Evolutionary conservation across 2,329 filamentous ascomycete genomes (phyloP), one percentile per base, ranked within the genome.

Genomic region (Nothophoma quercina): DNA sequence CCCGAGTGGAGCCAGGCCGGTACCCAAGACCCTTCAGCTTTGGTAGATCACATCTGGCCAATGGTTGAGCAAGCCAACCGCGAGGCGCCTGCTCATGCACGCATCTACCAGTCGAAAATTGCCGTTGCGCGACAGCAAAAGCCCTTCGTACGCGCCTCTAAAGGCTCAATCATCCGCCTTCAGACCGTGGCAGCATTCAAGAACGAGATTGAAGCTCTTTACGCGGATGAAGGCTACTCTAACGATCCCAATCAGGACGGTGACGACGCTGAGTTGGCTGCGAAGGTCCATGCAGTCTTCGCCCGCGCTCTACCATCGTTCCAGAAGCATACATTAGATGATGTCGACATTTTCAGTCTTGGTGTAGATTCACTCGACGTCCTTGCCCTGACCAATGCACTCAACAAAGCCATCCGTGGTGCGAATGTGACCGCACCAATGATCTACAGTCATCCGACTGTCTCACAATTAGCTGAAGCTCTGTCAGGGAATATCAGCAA

Each of bases 31-130:
- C 21, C 12, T 3, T 51, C 43, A 13, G 21, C 39, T 8, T 54
- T 71, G 12, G 33, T 61, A 4, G 55, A 64, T 4, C n/a, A 28
- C 1, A 60, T 71, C 1, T 71, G 68, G 68, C 57, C 61, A 2
- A 13, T 45, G 7, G 45, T 72, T 2, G 48, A 60, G 9, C 32
- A 60, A 15, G 60, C 58, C 1, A 72, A 72, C 34, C 42, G 18
- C 1, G 41, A 50, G 13, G 34, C 61, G 2, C 65, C 69, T 13
- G 51, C 52, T 7, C 67, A 71, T 35, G 69, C 60, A 12, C 50
- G 60, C 7, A 61, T 72, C 4, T 51, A 61, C 2, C 41, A 53
- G 10, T 36, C 45, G 1, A 62, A 54, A 7, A 47, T 67, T 2
- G 29, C 62, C 2, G 13, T 71, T 7, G 38, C 64, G 2, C 44